Evolutionary conservation across 2,329 filamentous ascomycete species (phyloP).

Genomic region (Emmonsiellopsis sp.): DNA sequence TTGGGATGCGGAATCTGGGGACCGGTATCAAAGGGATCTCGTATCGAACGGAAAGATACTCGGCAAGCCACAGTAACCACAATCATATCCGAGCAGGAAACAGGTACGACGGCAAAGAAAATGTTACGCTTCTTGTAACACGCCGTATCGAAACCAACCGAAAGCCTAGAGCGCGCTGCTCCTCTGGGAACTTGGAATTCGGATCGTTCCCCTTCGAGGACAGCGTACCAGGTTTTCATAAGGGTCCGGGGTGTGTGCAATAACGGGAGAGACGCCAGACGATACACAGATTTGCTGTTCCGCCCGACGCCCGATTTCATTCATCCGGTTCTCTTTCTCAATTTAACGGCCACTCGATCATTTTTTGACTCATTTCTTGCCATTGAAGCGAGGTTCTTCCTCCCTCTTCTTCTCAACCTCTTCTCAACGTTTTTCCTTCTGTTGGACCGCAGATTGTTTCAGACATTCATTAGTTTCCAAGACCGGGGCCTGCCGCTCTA

Average conservation of each 20-base stretch:
- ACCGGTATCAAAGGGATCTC: too few relatives aligned
- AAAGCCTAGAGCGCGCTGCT: not conserved
- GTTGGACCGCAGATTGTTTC: too few relatives aligned
- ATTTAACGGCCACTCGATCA: not conserved
- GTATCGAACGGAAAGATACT: too few relatives aligned
- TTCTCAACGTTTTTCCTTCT: too few relatives aligned
- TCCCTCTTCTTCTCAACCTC: too few relatives aligned
- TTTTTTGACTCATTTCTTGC: not conserved
- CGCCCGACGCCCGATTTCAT: not conserved
- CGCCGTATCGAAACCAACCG: not conserved
- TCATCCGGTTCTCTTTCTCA: not conserved
- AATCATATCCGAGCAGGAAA: too few relatives aligned
- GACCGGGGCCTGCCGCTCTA: not conserved
- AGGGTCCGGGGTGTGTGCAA: not conserved
- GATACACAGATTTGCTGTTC: slow-evolving; percentile 2
- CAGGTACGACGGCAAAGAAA: not conserved
- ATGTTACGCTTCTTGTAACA: not conserved
- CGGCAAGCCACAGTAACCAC: too few relatives aligned
- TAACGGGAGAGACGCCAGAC: not conserved
- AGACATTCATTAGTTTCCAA: not conserved
- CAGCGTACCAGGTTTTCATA: too few relatives aligned
- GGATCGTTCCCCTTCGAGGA: too few relatives aligned
- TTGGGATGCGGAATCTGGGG: too few relatives aligned
- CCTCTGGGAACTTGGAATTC: too few relatives aligned
- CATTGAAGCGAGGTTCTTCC: too few relatives aligned